phyloP scores from a whole-genome alignment of 225 moss, liverwort and hornwort genomes.

The Lunularia cruciata region DNA sequence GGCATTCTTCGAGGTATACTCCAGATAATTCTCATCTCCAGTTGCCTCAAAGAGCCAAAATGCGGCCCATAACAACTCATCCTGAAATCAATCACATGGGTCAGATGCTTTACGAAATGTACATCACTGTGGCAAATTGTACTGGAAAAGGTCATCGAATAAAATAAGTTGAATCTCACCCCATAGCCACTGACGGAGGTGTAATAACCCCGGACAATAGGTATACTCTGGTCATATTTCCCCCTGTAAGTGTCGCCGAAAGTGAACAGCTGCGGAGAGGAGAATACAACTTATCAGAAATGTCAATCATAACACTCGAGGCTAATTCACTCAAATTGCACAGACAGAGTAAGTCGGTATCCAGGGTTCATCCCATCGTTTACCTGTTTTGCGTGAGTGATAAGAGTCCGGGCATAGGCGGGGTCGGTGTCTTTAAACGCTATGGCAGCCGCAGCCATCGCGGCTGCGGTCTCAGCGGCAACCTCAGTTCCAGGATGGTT shows the following conservation, averaged over 20 bases:
- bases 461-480: conserved; percentile 48
- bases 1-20: conserved; percentile 59
- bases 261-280: conserved; percentile 57
- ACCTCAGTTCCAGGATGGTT: conserved; percentile 44
- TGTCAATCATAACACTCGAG: too few relatives aligned
- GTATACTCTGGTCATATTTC: conserved; percentile 59
- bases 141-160: too few relatives aligned
- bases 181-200: conserved; percentile 73
- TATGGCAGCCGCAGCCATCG: conserved; percentile 47
- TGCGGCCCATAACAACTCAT: conserved; percentile 89
- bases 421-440: conserved; percentile 28
- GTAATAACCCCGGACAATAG: conserved; percentile 53
- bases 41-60: conserved; percentile 84
- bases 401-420: conserved; percentile 27
- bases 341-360: not conserved
- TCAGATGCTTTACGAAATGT: not conserved
- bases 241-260: conserved; percentile 85
- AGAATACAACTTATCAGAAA: not conserved
- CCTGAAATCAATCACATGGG: conserved; percentile 29
- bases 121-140: not conserved
- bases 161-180: conserved; percentile 14
- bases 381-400: conserved; percentile 41
- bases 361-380: not conserved
- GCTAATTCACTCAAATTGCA: too few relatives aligned
- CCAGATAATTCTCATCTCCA: conserved; percentile 55